phyloP scores from a whole-genome alignment of 768 basidiomycete genomes.

The Stropharia rugosoannulata region DNA sequence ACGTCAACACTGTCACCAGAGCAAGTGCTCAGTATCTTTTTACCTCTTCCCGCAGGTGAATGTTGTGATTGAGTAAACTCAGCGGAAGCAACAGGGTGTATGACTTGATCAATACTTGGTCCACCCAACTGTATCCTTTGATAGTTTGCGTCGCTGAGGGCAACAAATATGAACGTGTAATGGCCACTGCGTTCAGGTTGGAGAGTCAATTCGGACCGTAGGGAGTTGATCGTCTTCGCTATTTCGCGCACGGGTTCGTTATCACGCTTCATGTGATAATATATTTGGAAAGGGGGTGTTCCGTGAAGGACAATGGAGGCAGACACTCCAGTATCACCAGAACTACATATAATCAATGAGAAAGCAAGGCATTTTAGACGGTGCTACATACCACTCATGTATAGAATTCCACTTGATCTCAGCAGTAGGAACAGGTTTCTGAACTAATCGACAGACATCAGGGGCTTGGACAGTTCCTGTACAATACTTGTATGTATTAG shows the following conservation, averaged over 20 bases:
- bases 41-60: slow-evolving; percentile 37
- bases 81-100: slow-evolving; percentile 85
- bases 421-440: slow-evolving; percentile 75
- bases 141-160: slow-evolving; percentile 85
- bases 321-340: slow-evolving; percentile 89
- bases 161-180: slow-evolving; percentile 79
- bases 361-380: neutral
- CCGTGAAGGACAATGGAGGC: slow-evolving; percentile 86
- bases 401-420: slow-evolving; percentile 89
- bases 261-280: slow-evolving; percentile 74
- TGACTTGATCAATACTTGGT: slow-evolving; percentile 80
- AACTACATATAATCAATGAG: slow-evolving; percentile 40
- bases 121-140: slow-evolving; percentile 70
- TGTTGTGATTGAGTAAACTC: slow-evolving; percentile 53
- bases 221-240: slow-evolving; percentile 59
- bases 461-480: slow-evolving; percentile 83
- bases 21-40: slow-evolving; percentile 70
- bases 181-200: slow-evolving; percentile 89
- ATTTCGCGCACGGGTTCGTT: slow-evolving; percentile 60
- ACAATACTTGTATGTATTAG: slow-evolving; percentile 52
- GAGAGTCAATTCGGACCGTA: slow-evolving; percentile 78
- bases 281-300: slow-evolving; percentile 84
- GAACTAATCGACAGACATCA: slow-evolving; percentile 73
- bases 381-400: slow-evolving; percentile 73
- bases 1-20: slow-evolving; percentile 74